phyloP scores from a whole-genome alignment of 208 protist species.

The Wallacemonas sp. region DNA sequence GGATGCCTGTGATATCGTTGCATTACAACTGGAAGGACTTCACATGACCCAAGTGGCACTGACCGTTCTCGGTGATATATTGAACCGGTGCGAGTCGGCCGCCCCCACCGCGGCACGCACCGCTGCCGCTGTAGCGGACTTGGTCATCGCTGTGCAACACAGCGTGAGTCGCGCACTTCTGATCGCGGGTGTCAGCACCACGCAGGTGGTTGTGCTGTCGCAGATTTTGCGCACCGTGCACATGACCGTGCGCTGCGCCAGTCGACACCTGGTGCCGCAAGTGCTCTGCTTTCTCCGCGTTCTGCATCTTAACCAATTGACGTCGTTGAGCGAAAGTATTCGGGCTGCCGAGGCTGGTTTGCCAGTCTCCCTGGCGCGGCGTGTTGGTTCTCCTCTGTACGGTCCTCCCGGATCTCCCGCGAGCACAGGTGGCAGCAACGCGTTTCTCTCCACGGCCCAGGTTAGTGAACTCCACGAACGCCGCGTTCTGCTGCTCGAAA shows the following conservation, averaged over 20 bases:
- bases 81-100: constrained; percentile 33
- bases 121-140: constrained; percentile 15
- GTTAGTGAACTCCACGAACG: constrained; percentile 56
- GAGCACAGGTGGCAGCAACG: not conserved
- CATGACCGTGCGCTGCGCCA: constrained; percentile 49
- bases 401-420: constrained; percentile 10
- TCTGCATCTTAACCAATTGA: constrained; percentile 78
- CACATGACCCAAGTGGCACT: constrained; percentile 65
- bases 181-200: constrained; percentile 57
- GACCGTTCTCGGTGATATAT: constrained; percentile 18
- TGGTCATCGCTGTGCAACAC: constrained; percentile 66
- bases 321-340: constrained; percentile 53
- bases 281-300: constrained; percentile 78
- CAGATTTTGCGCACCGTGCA: constrained; percentile 84
- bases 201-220: constrained; percentile 76
- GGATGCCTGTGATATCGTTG: constrained; percentile 14
- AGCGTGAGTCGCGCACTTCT: constrained; percentile 76
- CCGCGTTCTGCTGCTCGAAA: constrained; percentile 84
- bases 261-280: constrained; percentile 70
- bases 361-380: not conserved
- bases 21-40: constrained; percentile 80
- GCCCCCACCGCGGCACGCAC: constrained; percentile 3
- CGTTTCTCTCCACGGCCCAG: constrained; percentile 28
- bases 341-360: not conserved
- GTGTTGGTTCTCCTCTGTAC: constrained; percentile 9